phyloP scores from a whole-genome alignment of 2,329 filamentous ascomycete species.

The Sporothrix curviconia region DNA sequence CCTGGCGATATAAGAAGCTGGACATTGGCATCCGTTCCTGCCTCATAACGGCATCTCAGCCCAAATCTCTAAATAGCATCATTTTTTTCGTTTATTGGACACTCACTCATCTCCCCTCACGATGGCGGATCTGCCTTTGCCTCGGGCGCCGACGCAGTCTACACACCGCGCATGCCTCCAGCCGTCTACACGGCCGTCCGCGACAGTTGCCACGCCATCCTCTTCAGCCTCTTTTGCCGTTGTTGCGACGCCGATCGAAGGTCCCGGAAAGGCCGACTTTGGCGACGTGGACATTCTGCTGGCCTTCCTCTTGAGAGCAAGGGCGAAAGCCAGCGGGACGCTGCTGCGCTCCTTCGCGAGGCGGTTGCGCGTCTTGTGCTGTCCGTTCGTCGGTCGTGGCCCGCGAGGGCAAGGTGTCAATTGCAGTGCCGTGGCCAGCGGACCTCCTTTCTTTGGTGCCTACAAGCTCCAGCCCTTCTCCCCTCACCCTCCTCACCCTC shows the following conservation, averaged over 20 bases:
- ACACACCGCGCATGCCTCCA: slow-evolving; percentile 59
- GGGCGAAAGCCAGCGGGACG: neutral
- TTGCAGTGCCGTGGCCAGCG: slow-evolving; percentile 52
- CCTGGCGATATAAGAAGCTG: no score
- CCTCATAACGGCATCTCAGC: no score
- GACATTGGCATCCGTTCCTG: no score
- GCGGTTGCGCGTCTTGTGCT: slow-evolving; percentile 30
- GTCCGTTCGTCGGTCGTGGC: slow-evolving; percentile 25
- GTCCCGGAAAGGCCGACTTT: slow-evolving; percentile 58
- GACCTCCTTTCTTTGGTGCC: slow-evolving; percentile 9
- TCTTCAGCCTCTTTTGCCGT: slow-evolving; percentile 46
- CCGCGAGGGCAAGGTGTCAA: slow-evolving; percentile 30
- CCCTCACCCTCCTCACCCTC: no score
- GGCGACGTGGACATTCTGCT: slow-evolving; percentile 72
- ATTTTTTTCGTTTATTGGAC: neutral
- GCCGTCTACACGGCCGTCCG: slow-evolving; percentile 50
- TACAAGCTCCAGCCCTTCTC: no score
- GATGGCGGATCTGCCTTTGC: slow-evolving; percentile 65
- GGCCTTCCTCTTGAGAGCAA: slow-evolving; percentile 20
- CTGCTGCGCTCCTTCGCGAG: neutral
- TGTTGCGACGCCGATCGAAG: slow-evolving; percentile 59
- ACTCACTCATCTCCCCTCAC: neutral
- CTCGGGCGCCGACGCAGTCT: slow-evolving; percentile 38
- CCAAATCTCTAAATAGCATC: no score
- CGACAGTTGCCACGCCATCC: slow-evolving; percentile 36